Percentiles rank a stretch among this genome's conserved stretches.
Evolutionary conservation across 2,329 filamentous ascomycete species (phyloP).

Genomic region (Exophiala viscosa): DNA sequence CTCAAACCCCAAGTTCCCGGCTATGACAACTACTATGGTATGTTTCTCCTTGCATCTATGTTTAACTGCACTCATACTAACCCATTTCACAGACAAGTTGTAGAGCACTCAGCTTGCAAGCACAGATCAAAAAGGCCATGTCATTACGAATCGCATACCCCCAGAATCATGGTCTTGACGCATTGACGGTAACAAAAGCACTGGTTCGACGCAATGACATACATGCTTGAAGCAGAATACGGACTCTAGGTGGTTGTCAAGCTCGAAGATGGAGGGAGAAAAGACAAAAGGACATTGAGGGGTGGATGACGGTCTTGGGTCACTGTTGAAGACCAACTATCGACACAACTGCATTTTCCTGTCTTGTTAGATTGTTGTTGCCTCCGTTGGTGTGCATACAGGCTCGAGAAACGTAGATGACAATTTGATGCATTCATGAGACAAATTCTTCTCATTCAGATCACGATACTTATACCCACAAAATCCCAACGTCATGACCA

Average conservation of each 20-base stretch:
- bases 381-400: neutral
- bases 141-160: slow-evolving; percentile 23
- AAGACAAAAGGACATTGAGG: neutral
- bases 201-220: slow-evolving; percentile 6
- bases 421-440: too few relatives aligned
- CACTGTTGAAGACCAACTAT: slow-evolving; percentile 1
- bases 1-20: slow-evolving; percentile 92
- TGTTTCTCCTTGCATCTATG: slow-evolving; percentile 46
- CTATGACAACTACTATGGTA: slow-evolving; percentile 73
- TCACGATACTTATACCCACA: too few relatives aligned
- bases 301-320: slow-evolving; percentile 3
- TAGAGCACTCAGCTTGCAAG: slow-evolving; percentile 49
- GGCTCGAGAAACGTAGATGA: too few relatives aligned
- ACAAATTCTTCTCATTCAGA: too few relatives aligned
- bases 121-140: slow-evolving; percentile 22
- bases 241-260: slow-evolving; percentile 8
- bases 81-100: slow-evolving; percentile 74
- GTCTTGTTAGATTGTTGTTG: slow-evolving; percentile 1
- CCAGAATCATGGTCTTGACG: slow-evolving; percentile 14
- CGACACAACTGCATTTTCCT: slow-evolving; percentile 4
- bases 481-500: too few relatives aligned
- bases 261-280: neutral
- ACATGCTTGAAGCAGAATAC: slow-evolving; percentile 5
- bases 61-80: slow-evolving; percentile 40
- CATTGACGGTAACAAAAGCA: slow-evolving; percentile 16